These are phyloP conservation scores for Parmelia sp. DNA, from an alignment of 495 filamentous ascomycete species.

Conservation along the genomic window DNA sequence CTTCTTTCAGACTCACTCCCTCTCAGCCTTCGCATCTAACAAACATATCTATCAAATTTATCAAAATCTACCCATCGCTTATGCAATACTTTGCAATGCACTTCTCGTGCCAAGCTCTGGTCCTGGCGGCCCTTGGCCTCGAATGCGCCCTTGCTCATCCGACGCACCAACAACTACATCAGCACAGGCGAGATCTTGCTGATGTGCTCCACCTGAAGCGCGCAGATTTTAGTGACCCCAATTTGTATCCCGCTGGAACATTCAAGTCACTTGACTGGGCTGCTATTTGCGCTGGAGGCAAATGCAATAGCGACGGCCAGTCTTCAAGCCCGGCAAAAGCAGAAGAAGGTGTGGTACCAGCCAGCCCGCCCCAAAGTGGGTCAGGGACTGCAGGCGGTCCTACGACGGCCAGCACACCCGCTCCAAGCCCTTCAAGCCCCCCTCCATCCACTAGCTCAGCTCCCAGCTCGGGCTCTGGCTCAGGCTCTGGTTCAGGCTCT, in stretches of 20 bases:
- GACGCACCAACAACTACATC: constrained; percentile 25
- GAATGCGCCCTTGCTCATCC: constrained; percentile 27
- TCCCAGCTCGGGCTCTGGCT: neutral
- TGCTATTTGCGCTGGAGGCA: constrained; percentile 9
- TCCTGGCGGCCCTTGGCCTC: constrained; percentile 27
- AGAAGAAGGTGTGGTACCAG: neutral
- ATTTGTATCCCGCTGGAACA: constrained; percentile 6
- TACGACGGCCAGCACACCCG: neutral
- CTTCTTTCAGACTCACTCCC: constrained; percentile 11
- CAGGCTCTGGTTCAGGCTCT: neutral
- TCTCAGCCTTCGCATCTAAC: constrained; percentile 10
- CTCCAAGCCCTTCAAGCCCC: constrained; percentile 1
- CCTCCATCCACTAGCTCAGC: constrained; percentile 1
- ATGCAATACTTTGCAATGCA: constrained; percentile 8
- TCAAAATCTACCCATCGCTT: constrained; percentile 3
- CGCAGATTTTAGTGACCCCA: constrained; percentile 16
- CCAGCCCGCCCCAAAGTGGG: neutral
- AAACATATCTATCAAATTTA: neutral
- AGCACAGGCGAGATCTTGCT: constrained; percentile 19
- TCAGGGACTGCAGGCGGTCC: neutral
- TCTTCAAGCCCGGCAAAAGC: neutral
- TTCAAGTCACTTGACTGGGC: constrained; percentile 10
- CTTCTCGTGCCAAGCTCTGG: constrained; percentile 18
- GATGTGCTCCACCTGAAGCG: constrained; percentile 14
- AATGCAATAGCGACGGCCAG: constrained; percentile 7